phyloP scores from a whole-genome alignment of 208 protist genomes.

The Trypanosoma lewisi region DNA sequence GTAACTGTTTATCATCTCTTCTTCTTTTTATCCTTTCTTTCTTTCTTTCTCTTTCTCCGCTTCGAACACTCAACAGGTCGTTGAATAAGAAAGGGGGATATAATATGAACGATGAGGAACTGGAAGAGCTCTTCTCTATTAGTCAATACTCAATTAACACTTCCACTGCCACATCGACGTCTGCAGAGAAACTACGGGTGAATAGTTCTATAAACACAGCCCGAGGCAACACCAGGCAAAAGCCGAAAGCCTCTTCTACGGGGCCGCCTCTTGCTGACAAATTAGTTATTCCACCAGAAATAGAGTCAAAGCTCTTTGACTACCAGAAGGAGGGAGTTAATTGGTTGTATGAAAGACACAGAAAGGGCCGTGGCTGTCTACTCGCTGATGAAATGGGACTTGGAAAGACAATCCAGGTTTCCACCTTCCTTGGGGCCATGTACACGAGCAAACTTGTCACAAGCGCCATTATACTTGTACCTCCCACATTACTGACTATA shows the following conservation, averaged over 20 bases:
- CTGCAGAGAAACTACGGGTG: constrained; percentile 12
- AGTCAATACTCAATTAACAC: constrained; percentile 18
- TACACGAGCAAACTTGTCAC: constrained; percentile 56
- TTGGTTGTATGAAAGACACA: constrained; percentile 96
- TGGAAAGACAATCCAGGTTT: constrained; percentile 97
- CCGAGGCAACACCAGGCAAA: background rate
- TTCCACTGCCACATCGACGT: background rate
- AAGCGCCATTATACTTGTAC: constrained; percentile 94
- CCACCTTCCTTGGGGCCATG: constrained; percentile 89
- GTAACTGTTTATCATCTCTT: background rate
- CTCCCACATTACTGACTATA: constrained; percentile 87
- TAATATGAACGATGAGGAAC: constrained; percentile 43
- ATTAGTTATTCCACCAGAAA: constrained; percentile 25
- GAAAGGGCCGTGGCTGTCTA: constrained; percentile 91
- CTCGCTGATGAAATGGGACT: constrained; percentile 98
- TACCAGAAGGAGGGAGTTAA: constrained; percentile 93
- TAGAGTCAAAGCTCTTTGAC: constrained; percentile 73
- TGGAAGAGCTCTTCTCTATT: constrained; percentile 75
- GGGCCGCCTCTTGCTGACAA: constrained; percentile 1
- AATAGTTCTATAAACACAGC: constrained; percentile 16
- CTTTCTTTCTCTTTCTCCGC: constrained; percentile 8
- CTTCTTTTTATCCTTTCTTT: constrained; percentile 10
- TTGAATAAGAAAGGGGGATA: background rate
- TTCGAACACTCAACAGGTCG: background rate
- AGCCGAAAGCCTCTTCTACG: background rate